Evolutionary conservation across 2,329 filamentous ascomycete genomes (phyloP).

Genomic region (Colletotrichum lini): DNA sequence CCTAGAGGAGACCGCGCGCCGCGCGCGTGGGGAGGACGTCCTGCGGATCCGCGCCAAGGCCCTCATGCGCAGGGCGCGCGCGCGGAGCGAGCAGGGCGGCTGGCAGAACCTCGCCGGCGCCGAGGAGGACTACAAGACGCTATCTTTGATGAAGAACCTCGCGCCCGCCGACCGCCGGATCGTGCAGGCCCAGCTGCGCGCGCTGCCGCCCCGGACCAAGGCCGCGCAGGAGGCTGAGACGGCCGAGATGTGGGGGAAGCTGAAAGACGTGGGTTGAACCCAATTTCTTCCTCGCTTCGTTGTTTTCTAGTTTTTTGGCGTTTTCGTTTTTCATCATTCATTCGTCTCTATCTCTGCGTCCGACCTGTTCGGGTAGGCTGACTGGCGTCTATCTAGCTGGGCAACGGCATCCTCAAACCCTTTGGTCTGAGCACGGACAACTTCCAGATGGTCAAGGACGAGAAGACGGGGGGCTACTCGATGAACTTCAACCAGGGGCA

Average conservation of each 20-base stretch:
- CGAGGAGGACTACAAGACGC: constrained; percentile 81
- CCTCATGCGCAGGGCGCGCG: constrained; percentile 83
- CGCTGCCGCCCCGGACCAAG: constrained; percentile 78
- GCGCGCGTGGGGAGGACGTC: constrained; percentile 72
- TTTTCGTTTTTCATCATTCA: too few species aligned
- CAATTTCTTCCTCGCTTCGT: too few species aligned
- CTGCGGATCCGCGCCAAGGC: constrained; percentile 86
- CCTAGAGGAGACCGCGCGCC: constrained; percentile 48
- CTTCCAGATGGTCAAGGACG: constrained; percentile 94
- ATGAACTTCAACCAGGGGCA: constrained; percentile 81
- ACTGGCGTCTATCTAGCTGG: constrained; percentile 66
- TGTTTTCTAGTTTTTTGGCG: too few species aligned
- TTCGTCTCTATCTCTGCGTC: neutral
- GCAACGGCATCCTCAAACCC: constrained; percentile 91
- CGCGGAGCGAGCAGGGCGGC: constrained; percentile 77
- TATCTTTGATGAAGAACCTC: constrained; percentile 73
- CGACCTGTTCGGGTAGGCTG: constrained; percentile 16
- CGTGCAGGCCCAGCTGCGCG: constrained; percentile 75
- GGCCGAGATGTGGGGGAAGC: constrained; percentile 97
- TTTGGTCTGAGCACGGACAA: constrained; percentile 96
- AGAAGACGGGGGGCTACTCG: constrained; percentile 90
- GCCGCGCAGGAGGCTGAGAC: constrained; percentile 89
- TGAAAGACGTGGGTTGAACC: constrained; percentile 77
- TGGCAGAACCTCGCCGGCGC: constrained; percentile 88
- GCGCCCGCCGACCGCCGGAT: constrained; percentile 76